Evolutionary conservation across 1,284 basidiomycete genomes (phyloP), one percentile per base, ranked within the genome.

Genomic region (Anthracocystis panici-leucophaei): DNA sequence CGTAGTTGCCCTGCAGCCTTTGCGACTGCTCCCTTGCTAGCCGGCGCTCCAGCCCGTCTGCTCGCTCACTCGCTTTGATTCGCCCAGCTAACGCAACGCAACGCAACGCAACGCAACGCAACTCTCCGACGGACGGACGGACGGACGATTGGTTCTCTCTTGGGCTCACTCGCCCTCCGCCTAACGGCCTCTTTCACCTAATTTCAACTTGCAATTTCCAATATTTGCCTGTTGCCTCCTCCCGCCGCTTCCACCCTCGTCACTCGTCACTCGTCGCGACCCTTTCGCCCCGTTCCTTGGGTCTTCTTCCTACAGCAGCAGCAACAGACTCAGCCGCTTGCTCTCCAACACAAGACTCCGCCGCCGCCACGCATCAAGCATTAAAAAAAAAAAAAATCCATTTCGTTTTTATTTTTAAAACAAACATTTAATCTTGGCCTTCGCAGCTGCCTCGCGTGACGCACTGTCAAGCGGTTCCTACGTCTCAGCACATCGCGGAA

Each of bases 321-420:
- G 31, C 31, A 33, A 8, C 31, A 48, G 25, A 49, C 48, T 49
- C 48, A 20, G 27, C 48, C 48, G 48, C 48, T 49, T 23, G n/a
- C 35, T 38, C 7, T 38, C 10, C 35, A 16, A 38, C 35, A 29
- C 48, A 31, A 12, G n/a, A 31, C 48, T 49, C 48, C 48, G 48
- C 48, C 45, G 3, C 27, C 48, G 48, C 48, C 48, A 49, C 48
- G 48, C 48, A 29, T 48, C 46, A 48, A 48, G 27, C 46, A 29
- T 18, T 16, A 14, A 29, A 9, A 16, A 16, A 20, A 14, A n/a
- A 14, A 45, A 45, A 18, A 25, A 9, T 45, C 3, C 25, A 12
- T n/a, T n/a, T n/a, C n/a, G n/a, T n/a, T n/a, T 33, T 33, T 33
- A 10, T 38, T 38, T 38, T 38, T 38, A 27, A 27, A 27, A 3